phyloP scores from a whole-genome alignment of 768 basidiomycete species.

The Mycena floridula region DNA sequence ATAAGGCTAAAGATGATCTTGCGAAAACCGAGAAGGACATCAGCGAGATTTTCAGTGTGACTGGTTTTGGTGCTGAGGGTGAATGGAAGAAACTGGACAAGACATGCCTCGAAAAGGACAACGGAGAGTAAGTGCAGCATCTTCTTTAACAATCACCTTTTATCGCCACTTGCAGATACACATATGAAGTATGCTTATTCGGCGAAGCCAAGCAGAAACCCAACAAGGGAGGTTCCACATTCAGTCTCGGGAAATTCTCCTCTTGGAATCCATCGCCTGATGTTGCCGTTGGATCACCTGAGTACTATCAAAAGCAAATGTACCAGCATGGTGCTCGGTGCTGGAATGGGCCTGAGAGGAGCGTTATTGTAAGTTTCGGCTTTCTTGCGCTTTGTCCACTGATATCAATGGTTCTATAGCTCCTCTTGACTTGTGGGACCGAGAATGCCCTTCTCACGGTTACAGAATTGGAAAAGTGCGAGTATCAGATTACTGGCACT shows the following conservation, averaged over 20 bases:
- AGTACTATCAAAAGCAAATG: slow-evolving; percentile 75
- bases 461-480: slow-evolving; percentile 92
- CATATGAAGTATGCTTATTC: slow-evolving; percentile 92
- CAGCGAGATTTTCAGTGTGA: slow-evolving; percentile 53
- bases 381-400: neutral
- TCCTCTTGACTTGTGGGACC: slow-evolving; percentile 78
- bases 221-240: slow-evolving; percentile 65
- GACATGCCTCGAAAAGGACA: slow-evolving; percentile 71
- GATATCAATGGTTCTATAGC: slow-evolving; percentile 31
- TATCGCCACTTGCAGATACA: slow-evolving; percentile 53
- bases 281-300: slow-evolving; percentile 52
- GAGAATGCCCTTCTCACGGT: slow-evolving; percentile 78
- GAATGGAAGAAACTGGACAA: slow-evolving; percentile 96
- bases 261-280: slow-evolving; percentile 71
- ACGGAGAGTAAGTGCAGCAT: slow-evolving; percentile 73
- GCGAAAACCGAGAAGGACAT: slow-evolving; percentile 52
- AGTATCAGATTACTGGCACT: slow-evolving; percentile 84
- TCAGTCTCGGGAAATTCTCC: slow-evolving; percentile 82
- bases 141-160: neutral
- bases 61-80: slow-evolving; percentile 69
- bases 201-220: slow-evolving; percentile 84
- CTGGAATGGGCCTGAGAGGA: slow-evolving; percentile 95
- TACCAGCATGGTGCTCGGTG: slow-evolving; percentile 86
- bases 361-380: slow-evolving; percentile 53
- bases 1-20: slow-evolving; percentile 44